Base-by-base conservation (phyloP, 2,329 filamentous ascomycete species). In the Hansfordia pulvinata region DNA sequence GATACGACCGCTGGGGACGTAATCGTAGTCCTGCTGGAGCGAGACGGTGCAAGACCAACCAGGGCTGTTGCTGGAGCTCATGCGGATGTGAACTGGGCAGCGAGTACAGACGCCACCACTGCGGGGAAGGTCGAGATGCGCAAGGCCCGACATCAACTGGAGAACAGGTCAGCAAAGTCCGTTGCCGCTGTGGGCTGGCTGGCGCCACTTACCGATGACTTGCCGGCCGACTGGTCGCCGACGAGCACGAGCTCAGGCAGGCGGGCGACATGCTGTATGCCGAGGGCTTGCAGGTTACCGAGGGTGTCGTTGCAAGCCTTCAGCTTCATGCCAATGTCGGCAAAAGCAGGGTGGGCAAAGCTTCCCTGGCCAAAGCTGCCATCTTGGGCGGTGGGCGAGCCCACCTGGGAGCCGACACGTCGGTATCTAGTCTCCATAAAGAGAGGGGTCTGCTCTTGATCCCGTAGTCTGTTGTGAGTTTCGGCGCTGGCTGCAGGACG, bases 171-270 rank as follows among this genome's bases (percentile, higher is more conserved):
- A n/a, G 19, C 8, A 20, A 20, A n/a, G 8, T 8, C 8, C 19
- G 8, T 20, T 20, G n/a, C n/a, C 19, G n/a, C 19, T 8, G n/a
- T 20, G 8, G 19, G n/a, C 8, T 8, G 19, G 19, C 8, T 20
- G n/a, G n/a, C n/a, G n/a, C n/a, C n/a, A 69, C 44, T 0, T 64
- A 25, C 40, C 84, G 0, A n/a, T n/a, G 76, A 84, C 44, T 93
- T 93, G 0, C 85, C 86, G 0, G 83, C 78, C 1, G 72, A 81
- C 42, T 93, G 85, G 25, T 93, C 84, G 0, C 85, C 85, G 0
- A 93, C 72, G 0, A 93, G 69, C 5, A 88, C 79, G 8, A 92
- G 72, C 38, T 84, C 82, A 0, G 85, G 83, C 0, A 93, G 56
- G 0, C 70, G 68, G 0, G 83, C 68, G 4, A 73, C 67, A 11